Conservation (phyloP, 768 basidiomycete species). For the Kwoniella sp. region DNA sequence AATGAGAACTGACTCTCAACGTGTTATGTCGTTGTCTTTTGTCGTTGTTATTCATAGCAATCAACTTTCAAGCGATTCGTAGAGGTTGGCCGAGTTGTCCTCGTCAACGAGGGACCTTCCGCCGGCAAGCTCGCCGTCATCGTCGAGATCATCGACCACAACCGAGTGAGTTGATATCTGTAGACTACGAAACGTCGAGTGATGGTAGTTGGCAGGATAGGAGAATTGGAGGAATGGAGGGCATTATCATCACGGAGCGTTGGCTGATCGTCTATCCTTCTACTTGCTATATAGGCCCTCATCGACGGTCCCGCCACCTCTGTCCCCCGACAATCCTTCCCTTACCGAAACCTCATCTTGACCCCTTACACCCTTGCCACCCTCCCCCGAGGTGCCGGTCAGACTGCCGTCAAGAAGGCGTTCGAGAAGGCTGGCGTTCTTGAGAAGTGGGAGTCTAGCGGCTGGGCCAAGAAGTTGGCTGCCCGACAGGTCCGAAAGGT, state of each 20-base stretch:
- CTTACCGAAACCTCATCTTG: conserved; percentile 89
- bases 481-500: conserved; percentile 70
- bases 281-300: conserved; percentile 67
- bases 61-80: conserved; percentile 85
- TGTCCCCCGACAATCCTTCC: conserved; percentile 87
- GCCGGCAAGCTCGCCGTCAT: conserved; percentile 91
- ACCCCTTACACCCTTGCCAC: conserved; percentile 78
- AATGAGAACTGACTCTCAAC: not conserved
- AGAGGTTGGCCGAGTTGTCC: conserved; percentile 96
- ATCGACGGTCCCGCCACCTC: conserved; percentile 89
- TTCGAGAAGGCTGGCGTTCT: conserved; percentile 80
- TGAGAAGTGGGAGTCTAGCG: conserved; percentile 83
- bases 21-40: too few species aligned
- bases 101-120: conserved; percentile 83
- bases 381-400: conserved; percentile 83
- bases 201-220: too few species aligned
- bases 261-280: not conserved
- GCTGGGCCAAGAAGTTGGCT: conserved; percentile 85
- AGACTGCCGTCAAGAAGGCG: conserved; percentile 78
- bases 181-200: not conserved
- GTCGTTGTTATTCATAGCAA: conserved; percentile 22
- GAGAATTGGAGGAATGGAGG: not conserved
- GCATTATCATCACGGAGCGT: not conserved
- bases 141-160: conserved; percentile 98
- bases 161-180: conserved; percentile 69